Evolutionary conservation across 2,329 filamentous ascomycete genomes (phyloP).

Genomic region (Aspergillus fumigatus): DNA sequence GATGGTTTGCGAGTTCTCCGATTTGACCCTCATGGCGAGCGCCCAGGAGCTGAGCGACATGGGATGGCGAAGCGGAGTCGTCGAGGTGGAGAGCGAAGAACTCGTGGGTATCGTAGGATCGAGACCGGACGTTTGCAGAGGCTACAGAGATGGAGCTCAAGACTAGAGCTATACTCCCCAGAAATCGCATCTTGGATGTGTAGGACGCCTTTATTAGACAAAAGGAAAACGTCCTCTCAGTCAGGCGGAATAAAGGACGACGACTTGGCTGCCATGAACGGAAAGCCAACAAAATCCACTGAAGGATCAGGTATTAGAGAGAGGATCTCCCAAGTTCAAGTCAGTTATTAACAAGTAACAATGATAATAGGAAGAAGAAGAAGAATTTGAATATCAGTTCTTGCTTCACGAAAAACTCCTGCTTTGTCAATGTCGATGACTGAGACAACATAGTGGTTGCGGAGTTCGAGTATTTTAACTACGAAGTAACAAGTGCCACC

Average conservation of each 20-base stretch:
- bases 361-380: neutral
- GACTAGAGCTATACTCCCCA: slow-evolving; percentile 17
- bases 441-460: neutral
- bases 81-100: slow-evolving; percentile 91
- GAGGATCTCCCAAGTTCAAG: neutral
- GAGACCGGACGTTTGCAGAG: slow-evolving; percentile 50
- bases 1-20: slow-evolving; percentile 72
- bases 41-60: slow-evolving; percentile 67
- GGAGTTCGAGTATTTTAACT: neutral
- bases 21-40: slow-evolving; percentile 76
- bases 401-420: neutral
- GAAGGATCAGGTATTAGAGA: neutral
- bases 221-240: slow-evolving; percentile 6
- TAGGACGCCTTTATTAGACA: neutral
- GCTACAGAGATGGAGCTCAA: slow-evolving; percentile 39
- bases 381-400: neutral
- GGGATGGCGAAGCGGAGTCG: slow-evolving; percentile 58
- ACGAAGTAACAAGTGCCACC: neutral
- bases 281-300: neutral
- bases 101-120: slow-evolving; percentile 75
- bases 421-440: neutral
- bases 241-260: slow-evolving; percentile 13
- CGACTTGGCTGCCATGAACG: slow-evolving; percentile 15
- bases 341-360: neutral
- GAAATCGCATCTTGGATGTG: slow-evolving; percentile 21